Conservation (phyloP, 2,329 filamentous ascomycete species). For the Epichloe hybrida region DNA sequence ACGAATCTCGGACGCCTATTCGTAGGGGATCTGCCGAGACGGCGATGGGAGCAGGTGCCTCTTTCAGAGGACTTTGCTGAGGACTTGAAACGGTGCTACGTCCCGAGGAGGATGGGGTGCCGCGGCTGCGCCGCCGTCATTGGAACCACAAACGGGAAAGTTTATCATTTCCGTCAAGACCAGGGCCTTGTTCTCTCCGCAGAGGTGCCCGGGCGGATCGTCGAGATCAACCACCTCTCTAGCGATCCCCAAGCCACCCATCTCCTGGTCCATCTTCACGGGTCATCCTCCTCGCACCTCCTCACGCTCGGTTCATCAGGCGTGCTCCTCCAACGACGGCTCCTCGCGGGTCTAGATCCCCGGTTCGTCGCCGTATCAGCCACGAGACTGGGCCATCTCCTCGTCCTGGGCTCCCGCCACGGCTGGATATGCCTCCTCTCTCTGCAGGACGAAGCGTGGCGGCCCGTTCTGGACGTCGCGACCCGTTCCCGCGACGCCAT, state of each 20-base stretch:
- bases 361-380: conserved; percentile 37
- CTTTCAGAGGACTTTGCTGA: conserved; percentile 17
- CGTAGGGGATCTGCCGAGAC: conserved; percentile 23
- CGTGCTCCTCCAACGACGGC: conserved; percentile 14
- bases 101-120: conserved; percentile 26
- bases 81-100: conserved; percentile 33
- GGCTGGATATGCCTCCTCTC: conserved; percentile 30
- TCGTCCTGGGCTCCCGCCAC: conserved; percentile 41
- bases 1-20: conserved; percentile 50
- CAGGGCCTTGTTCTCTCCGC: conserved; percentile 19
- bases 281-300: conserved; percentile 28
- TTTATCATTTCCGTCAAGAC: conserved; percentile 28
- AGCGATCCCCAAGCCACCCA: conserved; percentile 11
- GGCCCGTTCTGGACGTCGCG: conserved; percentile 20
- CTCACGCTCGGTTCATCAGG: conserved; percentile 25
- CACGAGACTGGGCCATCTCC: conserved; percentile 22
- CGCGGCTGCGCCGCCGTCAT: conserved; percentile 29
- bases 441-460: conserved; percentile 13
- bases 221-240: conserved; percentile 33
- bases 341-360: conserved; percentile 27
- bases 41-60: conserved; percentile 30
- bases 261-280: conserved; percentile 33
- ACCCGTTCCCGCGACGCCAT: conserved; percentile 47
- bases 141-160: conserved; percentile 33
- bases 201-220: conserved; percentile 33